These are phyloP conservation scores for Cyclotella sp. DNA, from an alignment of 108 stramenopile species.

Conservation along the genomic window DNA sequence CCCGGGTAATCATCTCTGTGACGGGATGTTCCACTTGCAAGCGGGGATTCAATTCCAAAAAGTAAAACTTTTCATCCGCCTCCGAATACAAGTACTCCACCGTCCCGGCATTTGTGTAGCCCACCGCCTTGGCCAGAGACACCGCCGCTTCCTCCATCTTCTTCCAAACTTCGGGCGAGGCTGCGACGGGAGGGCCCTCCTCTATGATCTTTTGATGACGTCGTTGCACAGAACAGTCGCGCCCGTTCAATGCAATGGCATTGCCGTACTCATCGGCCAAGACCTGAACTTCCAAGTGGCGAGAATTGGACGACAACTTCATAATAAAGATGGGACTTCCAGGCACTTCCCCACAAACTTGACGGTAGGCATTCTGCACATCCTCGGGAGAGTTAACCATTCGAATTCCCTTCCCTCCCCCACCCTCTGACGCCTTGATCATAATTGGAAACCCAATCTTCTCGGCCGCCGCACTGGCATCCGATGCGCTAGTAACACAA, in stretches of 20 bases:
- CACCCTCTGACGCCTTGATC: conserved; percentile 99
- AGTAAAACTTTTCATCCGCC: conserved; percentile 91
- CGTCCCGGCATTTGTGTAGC: conserved; percentile 98
- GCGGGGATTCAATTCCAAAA: conserved; percentile 98
- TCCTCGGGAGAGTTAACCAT: conserved; percentile 71
- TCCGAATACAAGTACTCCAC: conserved; percentile 99
- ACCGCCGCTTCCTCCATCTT: conserved; percentile 98
- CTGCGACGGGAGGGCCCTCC: conserved; percentile 98
- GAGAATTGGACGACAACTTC: conserved; percentile 85
- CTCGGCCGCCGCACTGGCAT: conserved; percentile 79
- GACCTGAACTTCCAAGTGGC: conserved; percentile 99
- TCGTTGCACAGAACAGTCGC: conserved; percentile 99
- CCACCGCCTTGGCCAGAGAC: conserved; percentile 95
- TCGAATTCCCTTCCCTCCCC: conserved; percentile 99
- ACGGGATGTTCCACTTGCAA: conserved; percentile 99
- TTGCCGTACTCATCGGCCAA: conserved; percentile 97
- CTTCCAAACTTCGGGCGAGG: conserved; percentile 90
- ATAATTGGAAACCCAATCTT: conserved; percentile 98
- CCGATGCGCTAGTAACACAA: conserved; percentile 77
- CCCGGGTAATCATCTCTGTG: conserved; percentile 99
- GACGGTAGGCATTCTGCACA: conserved; percentile 92
- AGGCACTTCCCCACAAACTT: conserved; percentile 98
- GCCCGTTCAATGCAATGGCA: conserved; percentile 98
- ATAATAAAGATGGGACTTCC: conserved; percentile 99
- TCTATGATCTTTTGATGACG: conserved; percentile 99